Evolutionary conservation across 257 asterid genomes (phyloP).

Genomic region (Solanum paucissectum): DNA sequence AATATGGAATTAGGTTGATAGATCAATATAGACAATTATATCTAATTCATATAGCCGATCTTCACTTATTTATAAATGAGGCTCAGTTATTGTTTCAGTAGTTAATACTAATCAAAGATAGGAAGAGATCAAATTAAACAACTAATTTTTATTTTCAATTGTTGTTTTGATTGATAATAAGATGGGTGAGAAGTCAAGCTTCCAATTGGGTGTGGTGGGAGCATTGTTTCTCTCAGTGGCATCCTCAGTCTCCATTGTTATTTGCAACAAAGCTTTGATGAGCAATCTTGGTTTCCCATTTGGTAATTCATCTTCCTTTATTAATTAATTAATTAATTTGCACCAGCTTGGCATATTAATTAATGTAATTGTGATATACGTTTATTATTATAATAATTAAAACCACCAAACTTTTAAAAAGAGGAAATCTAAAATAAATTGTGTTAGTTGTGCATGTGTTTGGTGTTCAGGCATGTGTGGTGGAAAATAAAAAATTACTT

Average conservation of each 20-base stretch:
- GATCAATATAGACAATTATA: not conserved
- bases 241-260: constrained; percentile 81
- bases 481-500: not conserved
- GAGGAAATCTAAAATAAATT: not conserved
- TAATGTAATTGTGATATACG: not conserved
- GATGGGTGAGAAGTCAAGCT: constrained; percentile 71
- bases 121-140: not conserved
- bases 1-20: too few relatives aligned
- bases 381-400: not conserved
- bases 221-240: constrained; percentile 78
- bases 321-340: not conserved
- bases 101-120: not conserved
- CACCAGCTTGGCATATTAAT: not conserved
- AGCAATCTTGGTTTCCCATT: constrained; percentile 77
- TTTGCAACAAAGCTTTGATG: constrained; percentile 89
- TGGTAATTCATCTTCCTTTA: constrained; percentile 23
- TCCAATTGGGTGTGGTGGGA: constrained; percentile 66
- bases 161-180: not conserved
- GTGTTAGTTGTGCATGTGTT: not conserved
- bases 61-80: not conserved
- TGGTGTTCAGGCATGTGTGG: not conserved
- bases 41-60: not conserved
- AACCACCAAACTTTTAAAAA: not conserved
- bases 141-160: not conserved
- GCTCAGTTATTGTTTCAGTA: not conserved